Percentiles rank a stretch among this genome's conserved stretches.
phyloP scores from a whole-genome alignment of 768 basidiomycete species.

The Podaxis carcinomalis region DNA sequence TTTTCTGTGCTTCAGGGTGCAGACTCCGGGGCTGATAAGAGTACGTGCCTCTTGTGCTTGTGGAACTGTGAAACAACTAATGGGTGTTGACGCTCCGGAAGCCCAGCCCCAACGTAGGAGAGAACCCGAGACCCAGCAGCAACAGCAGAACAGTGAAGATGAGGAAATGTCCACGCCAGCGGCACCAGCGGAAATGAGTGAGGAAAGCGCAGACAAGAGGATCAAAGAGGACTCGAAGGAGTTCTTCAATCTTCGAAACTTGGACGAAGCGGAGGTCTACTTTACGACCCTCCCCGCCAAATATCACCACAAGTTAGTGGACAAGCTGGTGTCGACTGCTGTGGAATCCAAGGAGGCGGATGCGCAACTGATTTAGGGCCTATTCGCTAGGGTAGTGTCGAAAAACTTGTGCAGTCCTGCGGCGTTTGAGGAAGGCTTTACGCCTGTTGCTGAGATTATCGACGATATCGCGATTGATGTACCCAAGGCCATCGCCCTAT shows the following conservation, averaged over 20 bases:
- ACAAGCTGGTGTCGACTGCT: constrained; percentile 67
- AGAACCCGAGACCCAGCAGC: constrained; percentile 40
- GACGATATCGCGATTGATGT: constrained; percentile 90
- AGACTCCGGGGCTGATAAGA: constrained; percentile 52
- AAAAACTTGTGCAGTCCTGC: constrained; percentile 57
- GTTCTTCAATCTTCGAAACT: constrained; percentile 77
- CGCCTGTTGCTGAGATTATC: constrained; percentile 64
- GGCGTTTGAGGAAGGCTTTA: constrained; percentile 73
- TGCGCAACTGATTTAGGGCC: constrained; percentile 68
- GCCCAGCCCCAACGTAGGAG: constrained; percentile 62
- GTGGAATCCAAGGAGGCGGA: constrained; percentile 82
- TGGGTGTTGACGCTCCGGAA: constrained; percentile 27
- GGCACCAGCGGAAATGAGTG: constrained; percentile 47
- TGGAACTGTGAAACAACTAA: not conserved
- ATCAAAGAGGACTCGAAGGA: constrained; percentile 82
- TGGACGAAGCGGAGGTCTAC: constrained; percentile 87
- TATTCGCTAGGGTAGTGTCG: constrained; percentile 60
- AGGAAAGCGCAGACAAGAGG: constrained; percentile 66
- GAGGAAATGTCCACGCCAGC: constrained; percentile 42
- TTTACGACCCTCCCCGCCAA: constrained; percentile 68
- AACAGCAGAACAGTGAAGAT: constrained; percentile 43
- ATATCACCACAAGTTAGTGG: constrained; percentile 63
- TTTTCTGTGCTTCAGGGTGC: constrained; percentile 79
- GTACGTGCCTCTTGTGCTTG: constrained; percentile 25
- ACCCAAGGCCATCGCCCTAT: constrained; percentile 75